Base-by-base conservation (phyloP, 2,329 filamentous ascomycete species). In the Corynespora cassiicola region DNA sequence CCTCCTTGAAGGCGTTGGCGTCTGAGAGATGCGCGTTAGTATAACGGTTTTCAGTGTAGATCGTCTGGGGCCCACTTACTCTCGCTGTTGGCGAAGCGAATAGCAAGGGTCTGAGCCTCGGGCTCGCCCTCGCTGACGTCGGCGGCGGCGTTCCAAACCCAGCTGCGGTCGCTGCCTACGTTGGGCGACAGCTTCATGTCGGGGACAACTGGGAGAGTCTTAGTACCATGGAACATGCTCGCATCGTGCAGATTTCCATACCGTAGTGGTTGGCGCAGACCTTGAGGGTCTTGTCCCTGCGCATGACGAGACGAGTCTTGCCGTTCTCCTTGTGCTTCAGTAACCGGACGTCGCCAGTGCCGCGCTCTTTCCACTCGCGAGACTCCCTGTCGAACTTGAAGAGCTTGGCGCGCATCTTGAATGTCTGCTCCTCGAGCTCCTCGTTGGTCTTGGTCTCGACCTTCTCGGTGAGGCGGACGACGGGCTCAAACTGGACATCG, bases 221-320 rank as follows among this genome's bases (percentile, higher is more conserved):
- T 27, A 66, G 59, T 45, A 51, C 29, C 29, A 44, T 63, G 36
- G 39, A 16, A 16, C 14, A 6, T 7, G n/a, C 21, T 14, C n/a
- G 16, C 15, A 22, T 2, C 5, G 14, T 25, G 7, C 16, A 21
- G 16, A 68, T 49, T 34, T 25, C 33, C 87, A 65, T 85, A 96
- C 91, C 86, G 76, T 99, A 99, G 82, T 99, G 94, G 81, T 99
- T 99, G 69, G 94, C 94, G 86, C 94, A 99, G 75, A 99, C 94
- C 83, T 99, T 99, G 77, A 97, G 85, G 47, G 94, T 99, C 89
- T 97, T 97, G 80, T 99, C 94, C 70, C 94, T 84, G 72, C 94
- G 88, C 94, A 99, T 99, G 60, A 99, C 94, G 63, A 99, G 79
- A 61, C 94, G 85, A 43, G 91, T 96, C 86, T 97, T 97, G 75